Conservation (phyloP, 768 basidiomycete genomes). For the Phaffia australis region DNA sequence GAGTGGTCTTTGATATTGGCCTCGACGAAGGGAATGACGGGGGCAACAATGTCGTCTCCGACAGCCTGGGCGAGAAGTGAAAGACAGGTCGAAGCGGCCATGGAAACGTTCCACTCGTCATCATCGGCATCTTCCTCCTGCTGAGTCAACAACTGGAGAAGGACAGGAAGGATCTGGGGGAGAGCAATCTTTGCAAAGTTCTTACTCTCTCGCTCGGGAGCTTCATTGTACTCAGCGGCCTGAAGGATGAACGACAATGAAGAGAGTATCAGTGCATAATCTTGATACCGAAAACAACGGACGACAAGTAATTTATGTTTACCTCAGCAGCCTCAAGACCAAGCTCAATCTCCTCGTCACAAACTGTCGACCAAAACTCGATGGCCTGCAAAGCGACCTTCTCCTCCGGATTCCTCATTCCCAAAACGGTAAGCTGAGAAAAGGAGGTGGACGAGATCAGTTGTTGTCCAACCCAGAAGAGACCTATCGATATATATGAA, state of each 20-base stretch:
- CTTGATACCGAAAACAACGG: neutral
- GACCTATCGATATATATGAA: neutral
- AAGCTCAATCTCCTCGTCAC: slow-evolving; percentile 91
- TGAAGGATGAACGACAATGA: slow-evolving; percentile 33
- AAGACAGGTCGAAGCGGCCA: slow-evolving; percentile 91
- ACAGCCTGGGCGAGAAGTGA: slow-evolving; percentile 80
- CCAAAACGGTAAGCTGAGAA: slow-evolving; percentile 78
- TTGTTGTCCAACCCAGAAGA: neutral
- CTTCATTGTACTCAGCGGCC: slow-evolving; percentile 83
- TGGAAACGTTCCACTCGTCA: slow-evolving; percentile 96
- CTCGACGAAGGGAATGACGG: slow-evolving; percentile 96
- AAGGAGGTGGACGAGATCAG: slow-evolving; percentile 26
- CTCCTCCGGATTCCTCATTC: slow-evolving; percentile 90
- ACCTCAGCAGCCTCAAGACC: slow-evolving; percentile 86
- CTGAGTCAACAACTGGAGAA: slow-evolving; percentile 72
- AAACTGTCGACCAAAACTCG: slow-evolving; percentile 99
- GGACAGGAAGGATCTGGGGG: slow-evolving; percentile 86
- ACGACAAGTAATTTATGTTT: slow-evolving; percentile 28
- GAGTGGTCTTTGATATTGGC: slow-evolving; percentile 65
- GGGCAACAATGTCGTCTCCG: slow-evolving; percentile 76
- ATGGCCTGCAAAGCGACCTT: slow-evolving; percentile 89
- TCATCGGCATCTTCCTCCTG: slow-evolving; percentile 97
- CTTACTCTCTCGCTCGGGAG: slow-evolving; percentile 71
- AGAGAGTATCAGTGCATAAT: neutral
- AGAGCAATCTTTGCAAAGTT: slow-evolving; percentile 90